Conservation (phyloP, 768 basidiomycete species). For the Rhizopogon salebrosus region DNA sequence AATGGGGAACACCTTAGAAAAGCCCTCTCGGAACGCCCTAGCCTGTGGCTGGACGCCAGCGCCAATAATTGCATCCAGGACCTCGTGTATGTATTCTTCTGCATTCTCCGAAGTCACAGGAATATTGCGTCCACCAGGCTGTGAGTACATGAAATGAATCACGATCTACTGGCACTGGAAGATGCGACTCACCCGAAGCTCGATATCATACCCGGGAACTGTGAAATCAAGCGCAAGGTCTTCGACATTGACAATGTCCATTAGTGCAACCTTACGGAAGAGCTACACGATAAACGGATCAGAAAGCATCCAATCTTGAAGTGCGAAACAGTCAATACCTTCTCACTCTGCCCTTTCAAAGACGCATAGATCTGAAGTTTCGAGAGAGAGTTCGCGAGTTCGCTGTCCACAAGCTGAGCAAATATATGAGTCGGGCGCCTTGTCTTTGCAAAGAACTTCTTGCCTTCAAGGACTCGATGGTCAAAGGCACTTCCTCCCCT, state of each 20-base stretch:
- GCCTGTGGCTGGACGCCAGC: slow-evolving; percentile 75
- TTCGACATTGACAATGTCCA: slow-evolving; percentile 66
- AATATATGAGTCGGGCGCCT: slow-evolving; percentile 5
- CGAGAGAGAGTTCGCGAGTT: slow-evolving; percentile 79
- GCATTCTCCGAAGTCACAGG: slow-evolving; percentile 85
- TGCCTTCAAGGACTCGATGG: slow-evolving; percentile 79
- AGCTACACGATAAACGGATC: slow-evolving; percentile 29
- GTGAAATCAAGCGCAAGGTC: slow-evolving; percentile 96
- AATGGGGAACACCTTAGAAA: slow-evolving; percentile 95
- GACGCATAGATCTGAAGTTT: slow-evolving; percentile 70
- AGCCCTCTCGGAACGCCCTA: slow-evolving; percentile 89
- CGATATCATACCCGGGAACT: slow-evolving; percentile 91
- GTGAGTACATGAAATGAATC: neutral
- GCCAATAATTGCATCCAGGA: slow-evolving; percentile 85
- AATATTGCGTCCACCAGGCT: slow-evolving; percentile 79
- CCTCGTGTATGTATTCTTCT: slow-evolving; percentile 81
- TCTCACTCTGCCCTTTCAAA: slow-evolving; percentile 44
- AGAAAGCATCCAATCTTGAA: neutral
- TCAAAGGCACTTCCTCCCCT: slow-evolving; percentile 80
- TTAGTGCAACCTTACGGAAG: slow-evolving; percentile 48
- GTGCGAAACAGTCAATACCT: slow-evolving; percentile 35
- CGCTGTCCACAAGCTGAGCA: slow-evolving; percentile 72
- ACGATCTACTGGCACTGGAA: neutral
- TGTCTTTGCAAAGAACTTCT: slow-evolving; percentile 13
- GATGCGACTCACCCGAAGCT: slow-evolving; percentile 63